These are phyloP conservation scores for Dryadomyces quercus-mongolicae DNA, from an alignment of 2,329 filamentous ascomycete species.

Conservation along the genomic window DNA sequence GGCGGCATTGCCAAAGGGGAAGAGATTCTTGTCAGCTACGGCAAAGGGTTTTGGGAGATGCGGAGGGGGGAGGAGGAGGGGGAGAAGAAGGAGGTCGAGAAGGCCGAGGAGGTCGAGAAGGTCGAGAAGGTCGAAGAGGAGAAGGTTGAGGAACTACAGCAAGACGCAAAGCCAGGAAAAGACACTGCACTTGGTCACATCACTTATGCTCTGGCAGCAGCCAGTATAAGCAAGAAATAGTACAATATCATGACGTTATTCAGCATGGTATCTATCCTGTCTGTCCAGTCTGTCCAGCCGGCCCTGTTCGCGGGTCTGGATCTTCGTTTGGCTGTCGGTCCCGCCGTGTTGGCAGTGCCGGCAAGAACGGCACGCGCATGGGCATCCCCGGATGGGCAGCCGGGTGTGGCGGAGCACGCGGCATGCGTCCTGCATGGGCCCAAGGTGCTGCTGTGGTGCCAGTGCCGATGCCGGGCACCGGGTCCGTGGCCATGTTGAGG, in stretches of 20 bases:
- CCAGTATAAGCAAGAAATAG: too few species aligned
- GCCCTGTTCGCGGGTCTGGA: too few species aligned
- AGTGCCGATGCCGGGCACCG: background rate
- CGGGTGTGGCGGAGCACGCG: background rate
- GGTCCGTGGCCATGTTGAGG: constrained; percentile 27
- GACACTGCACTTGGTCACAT: background rate
- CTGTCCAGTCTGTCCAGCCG: too few species aligned
- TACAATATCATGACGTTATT: too few species aligned
- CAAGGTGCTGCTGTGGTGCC: constrained; percentile 16
- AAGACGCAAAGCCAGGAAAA: background rate
- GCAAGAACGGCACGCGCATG: too few species aligned
- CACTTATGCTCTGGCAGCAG: background rate
- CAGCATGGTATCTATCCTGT: too few species aligned
- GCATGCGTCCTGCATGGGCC: constrained; percentile 16
- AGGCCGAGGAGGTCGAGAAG: background rate
- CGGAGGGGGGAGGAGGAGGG: constrained; percentile 24
- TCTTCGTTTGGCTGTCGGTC: too few species aligned
- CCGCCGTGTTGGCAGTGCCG: too few species aligned
- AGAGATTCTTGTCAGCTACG: constrained; percentile 55
- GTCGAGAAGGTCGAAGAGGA: background rate
- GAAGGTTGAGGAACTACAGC: background rate
- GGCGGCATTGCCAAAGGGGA: constrained; percentile 41
- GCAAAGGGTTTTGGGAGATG: constrained; percentile 53
- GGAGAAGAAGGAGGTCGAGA: background rate
- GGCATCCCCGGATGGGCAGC: too few species aligned